Evolutionary conservation across 1,139 yeast genomes (phyloP), one percentile per base, ranked within the genome.

Genomic region (Saccharomyces hybrid): DNA sequence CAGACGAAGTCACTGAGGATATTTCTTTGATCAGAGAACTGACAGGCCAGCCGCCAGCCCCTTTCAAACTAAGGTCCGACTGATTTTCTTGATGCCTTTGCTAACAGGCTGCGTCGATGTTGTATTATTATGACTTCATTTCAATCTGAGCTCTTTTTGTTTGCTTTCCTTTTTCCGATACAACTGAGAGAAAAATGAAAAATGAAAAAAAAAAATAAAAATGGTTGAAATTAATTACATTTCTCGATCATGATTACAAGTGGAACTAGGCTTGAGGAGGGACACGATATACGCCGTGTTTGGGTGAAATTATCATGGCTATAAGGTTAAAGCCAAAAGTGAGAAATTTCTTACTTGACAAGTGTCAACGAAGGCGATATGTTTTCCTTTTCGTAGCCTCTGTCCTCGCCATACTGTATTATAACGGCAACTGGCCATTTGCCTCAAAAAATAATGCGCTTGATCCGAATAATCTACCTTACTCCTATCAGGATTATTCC

Each of bases 1-100:
- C 58, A 9, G 71, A 68, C 32, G 71, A 69, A 55, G 71, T 69
- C 6, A 65, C 70, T 1, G 69, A 63, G 16, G 72, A 69, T 50
- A 67, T 69, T 7, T 64, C 67, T 2, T 52, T 64, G 49, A 64
- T 69, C 9, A 64, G 71, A 50, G 58, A 61, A 13, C 53, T 67
- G 26, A 64, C 69, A 1, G 67, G 65, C 3, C 68, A 65, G 53
- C 67, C 67, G n/a, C 69, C 67, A 13, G 64, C 70, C 2, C 71
- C 72, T 20, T 68, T 66, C 51, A 65, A 61, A 52, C 54, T 41
- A 50, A 42, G 23, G 13, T 46, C 44, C n/a, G 44, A 38, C n/a
- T 38, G 9, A 20, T 38, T 38, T 5, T 6, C 11, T 8, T 5
- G 5, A 16, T 16, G 2, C 5, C 16, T 25, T 5, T 38, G 8